phyloP scores from a whole-genome alignment of 2,329 filamentous ascomycete species.

The Epichloe aotearoae region DNA sequence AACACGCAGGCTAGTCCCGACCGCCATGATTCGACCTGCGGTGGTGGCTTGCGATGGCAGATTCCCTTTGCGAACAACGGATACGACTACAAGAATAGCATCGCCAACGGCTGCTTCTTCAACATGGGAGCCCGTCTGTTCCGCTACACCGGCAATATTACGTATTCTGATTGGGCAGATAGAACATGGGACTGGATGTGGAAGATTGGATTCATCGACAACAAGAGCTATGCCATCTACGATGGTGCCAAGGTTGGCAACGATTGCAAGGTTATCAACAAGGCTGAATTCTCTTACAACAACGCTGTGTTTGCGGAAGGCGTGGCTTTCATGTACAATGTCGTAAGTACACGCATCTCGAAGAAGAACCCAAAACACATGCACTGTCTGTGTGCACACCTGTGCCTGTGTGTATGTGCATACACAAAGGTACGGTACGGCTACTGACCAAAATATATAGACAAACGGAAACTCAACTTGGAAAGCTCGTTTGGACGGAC shows the following conservation, averaged over 20 bases:
- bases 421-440: neutral
- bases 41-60: slow-evolving; percentile 62
- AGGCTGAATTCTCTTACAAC: slow-evolving; percentile 48
- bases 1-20: slow-evolving; percentile 39
- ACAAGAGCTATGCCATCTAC: slow-evolving; percentile 43
- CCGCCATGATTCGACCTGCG: slow-evolving; percentile 43
- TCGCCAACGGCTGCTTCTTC: slow-evolving; percentile 49
- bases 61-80: slow-evolving; percentile 62
- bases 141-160: slow-evolving; percentile 52
- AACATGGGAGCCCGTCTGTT: slow-evolving; percentile 56
- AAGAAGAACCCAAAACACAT: neutral
- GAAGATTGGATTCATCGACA: slow-evolving; percentile 44
- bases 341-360: slow-evolving; percentile 19
- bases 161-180: slow-evolving; percentile 51
- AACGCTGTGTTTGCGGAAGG: slow-evolving; percentile 45
- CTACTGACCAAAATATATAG: slow-evolving; percentile 15
- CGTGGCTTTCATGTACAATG: slow-evolving; percentile 52
- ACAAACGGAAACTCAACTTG: slow-evolving; percentile 37
- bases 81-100: slow-evolving; percentile 60
- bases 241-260: slow-evolving; percentile 40
- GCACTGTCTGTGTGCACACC: too few relatives aligned
- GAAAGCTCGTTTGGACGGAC: slow-evolving; percentile 32
- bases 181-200: slow-evolving; percentile 50
- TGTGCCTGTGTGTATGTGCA: too few relatives aligned
- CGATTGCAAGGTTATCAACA: slow-evolving; percentile 42